phyloP scores from a whole-genome alignment of 805 yeast species.

The Monosporozyma yasuniensis region DNA sequence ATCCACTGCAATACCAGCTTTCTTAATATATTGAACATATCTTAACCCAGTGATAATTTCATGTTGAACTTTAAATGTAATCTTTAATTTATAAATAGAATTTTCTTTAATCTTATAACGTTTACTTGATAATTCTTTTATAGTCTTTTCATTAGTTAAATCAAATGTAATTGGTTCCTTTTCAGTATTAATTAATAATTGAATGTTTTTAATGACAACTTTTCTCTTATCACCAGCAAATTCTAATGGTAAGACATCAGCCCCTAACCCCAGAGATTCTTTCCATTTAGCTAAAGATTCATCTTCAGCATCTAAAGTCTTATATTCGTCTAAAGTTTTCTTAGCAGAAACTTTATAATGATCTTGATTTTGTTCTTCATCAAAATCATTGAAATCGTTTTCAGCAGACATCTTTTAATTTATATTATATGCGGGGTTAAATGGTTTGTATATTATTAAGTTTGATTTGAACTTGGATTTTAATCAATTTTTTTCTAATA shows the following conservation, averaged over 20 bases:
- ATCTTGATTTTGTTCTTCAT: constrained; percentile 22
- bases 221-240: constrained; percentile 60
- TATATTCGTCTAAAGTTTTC: constrained; percentile 78
- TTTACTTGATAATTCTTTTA: constrained; percentile 50
- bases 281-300: constrained; percentile 90
- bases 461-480: background rate
- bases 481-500: too few species aligned
- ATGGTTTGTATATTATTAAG: background rate
- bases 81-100: constrained; percentile 58
- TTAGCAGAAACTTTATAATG: constrained; percentile 37
- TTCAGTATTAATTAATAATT: constrained; percentile 60
- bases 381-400: constrained; percentile 25
- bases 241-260: constrained; percentile 53
- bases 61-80: constrained; percentile 78
- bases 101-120: constrained; percentile 74
- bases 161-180: constrained; percentile 55
- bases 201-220: constrained; percentile 73
- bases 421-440: background rate
- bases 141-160: constrained; percentile 51
- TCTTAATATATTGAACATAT: constrained; percentile 76
- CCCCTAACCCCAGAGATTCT: constrained; percentile 67
- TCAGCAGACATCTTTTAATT: constrained; percentile 28
- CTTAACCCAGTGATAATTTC: constrained; percentile 86
- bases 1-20: constrained; percentile 81
- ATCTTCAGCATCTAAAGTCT: constrained; percentile 77